Conservation (phyloP, 106 monocot genomes). For the Xerophyta viscosa region DNA sequence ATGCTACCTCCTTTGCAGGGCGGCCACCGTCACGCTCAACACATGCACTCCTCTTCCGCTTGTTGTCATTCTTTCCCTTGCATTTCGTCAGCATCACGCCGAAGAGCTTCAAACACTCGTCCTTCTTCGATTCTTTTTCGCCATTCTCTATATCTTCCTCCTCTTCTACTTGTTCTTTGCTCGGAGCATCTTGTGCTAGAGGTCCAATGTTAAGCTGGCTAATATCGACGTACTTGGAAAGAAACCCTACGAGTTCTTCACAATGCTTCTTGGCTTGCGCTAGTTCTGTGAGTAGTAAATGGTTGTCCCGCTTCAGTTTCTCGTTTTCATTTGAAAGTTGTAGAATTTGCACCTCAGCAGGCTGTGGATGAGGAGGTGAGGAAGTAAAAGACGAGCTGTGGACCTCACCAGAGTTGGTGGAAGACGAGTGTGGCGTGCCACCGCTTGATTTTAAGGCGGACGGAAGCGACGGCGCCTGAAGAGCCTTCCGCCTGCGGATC, state of each 20-base stretch:
- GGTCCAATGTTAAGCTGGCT: conserved; percentile 8
- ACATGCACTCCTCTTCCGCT: conserved; percentile 12
- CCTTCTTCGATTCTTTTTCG: no score
- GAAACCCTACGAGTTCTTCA: conserved; percentile 34
- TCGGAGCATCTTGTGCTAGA: conserved; percentile 9
- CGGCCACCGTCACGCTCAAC: neutral
- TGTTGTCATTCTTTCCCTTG: neutral
- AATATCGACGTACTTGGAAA: conserved; percentile 35
- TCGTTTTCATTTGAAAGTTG: conserved; percentile 47
- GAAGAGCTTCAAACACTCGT: conserved; percentile 20
- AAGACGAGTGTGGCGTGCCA: conserved; percentile 7
- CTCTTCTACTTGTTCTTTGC: neutral
- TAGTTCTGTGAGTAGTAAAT: conserved; percentile 38
- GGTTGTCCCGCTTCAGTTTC: conserved; percentile 56
- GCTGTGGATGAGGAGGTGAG: conserved; percentile 22
- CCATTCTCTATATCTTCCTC: neutral
- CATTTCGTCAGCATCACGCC: conserved; percentile 24
- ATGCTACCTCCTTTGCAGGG: conserved; percentile 3
- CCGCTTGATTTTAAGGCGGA: neutral
- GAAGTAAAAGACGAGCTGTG: conserved; percentile 30
- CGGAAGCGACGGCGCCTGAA: neutral
- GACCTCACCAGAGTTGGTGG: conserved; percentile 16
- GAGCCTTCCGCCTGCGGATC: conserved; percentile 49
- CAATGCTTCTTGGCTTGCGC: conserved; percentile 37
- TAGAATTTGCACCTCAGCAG: conserved; percentile 9